Base-by-base conservation (phyloP, 768 basidiomycete genomes). In the Pleurotus tuoliensis region DNA sequence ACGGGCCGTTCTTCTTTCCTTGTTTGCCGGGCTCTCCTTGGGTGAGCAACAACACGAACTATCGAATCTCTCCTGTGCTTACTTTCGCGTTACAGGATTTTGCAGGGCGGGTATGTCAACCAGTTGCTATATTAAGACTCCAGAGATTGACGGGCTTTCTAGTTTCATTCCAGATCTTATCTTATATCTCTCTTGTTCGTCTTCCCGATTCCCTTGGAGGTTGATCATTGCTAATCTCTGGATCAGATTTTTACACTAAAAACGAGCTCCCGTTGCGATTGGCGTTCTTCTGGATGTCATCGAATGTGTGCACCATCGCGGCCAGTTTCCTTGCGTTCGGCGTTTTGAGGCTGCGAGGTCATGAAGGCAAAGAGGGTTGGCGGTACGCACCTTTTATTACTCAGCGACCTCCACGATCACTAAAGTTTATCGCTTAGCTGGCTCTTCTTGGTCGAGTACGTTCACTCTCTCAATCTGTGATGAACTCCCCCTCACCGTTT, bases 111-210 rank as follows among this genome's bases (percentile, higher is more conserved):
- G 76, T 77, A 64, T 12, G 73, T 62, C 12, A 8, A 34, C 30
- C 30, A 11, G 30, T 34, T 34, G 11, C 3, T 11, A 9, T 34
- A 3, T 34, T 11, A 3, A 34, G 11, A 11, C 8, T 11, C 3
- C 11, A 34, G 30, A 34, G 30, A 34, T 34, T 34, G 30, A 34
- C 30, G 30, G 30, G 1, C 30, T 34, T 9, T 4, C 38, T 34
- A 78, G 80, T 20, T 83, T 82, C 63, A 80, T 83, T 53, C 82
- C 82, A 0, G 83, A 86, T 59, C 68, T 83, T 4, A 76, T 87
- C 50, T 68, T 86, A 11, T 87, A 87, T 64, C 69, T 86, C 24
- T 82, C 81, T 1, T 87, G 81, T 82, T 11, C 22, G 78, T 70
- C 56, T 8, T 48, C 20, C 16, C 5, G 16, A n/a, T 34, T 34